Conservation (phyloP, 2,329 filamentous ascomycete genomes). For the Monosporascus sp. region DNA sequence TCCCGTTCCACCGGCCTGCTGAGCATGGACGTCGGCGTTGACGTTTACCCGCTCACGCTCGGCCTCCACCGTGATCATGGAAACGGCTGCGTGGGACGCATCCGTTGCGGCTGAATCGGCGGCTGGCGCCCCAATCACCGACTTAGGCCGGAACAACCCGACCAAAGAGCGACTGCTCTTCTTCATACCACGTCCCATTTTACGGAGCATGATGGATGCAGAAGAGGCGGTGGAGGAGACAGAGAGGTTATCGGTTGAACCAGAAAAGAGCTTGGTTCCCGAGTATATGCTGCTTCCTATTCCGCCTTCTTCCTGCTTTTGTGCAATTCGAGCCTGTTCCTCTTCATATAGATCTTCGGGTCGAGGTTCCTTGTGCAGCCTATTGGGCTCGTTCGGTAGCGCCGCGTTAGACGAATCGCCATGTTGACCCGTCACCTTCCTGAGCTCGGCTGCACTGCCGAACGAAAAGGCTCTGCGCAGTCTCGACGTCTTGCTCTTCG, state of each 20-base stretch:
- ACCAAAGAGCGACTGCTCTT: slow-evolving; percentile 86
- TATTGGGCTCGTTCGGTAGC: slow-evolving; percentile 40
- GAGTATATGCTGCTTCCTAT: slow-evolving; percentile 93
- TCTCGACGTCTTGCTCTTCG: slow-evolving; percentile 80
- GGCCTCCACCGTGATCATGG: slow-evolving; percentile 93
- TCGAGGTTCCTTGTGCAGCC: slow-evolving; percentile 61
- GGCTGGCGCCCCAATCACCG: slow-evolving; percentile 70
- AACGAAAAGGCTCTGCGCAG: slow-evolving; percentile 93
- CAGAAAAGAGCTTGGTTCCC: slow-evolving; percentile 76
- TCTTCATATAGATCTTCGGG: slow-evolving; percentile 67
- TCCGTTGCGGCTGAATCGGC: slow-evolving; percentile 63
- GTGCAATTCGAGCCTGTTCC: slow-evolving; percentile 86
- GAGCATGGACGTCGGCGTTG: slow-evolving; percentile 62
- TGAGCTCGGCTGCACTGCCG: slow-evolving; percentile 87
- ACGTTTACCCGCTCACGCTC: slow-evolving; percentile 81
- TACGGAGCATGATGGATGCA: slow-evolving; percentile 89
- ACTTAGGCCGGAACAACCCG: slow-evolving; percentile 92
- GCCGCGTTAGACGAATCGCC: slow-evolving; percentile 20
- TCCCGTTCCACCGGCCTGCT: slow-evolving; percentile 66
- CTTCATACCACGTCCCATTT: slow-evolving; percentile 99
- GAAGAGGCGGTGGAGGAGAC: slow-evolving; percentile 87
- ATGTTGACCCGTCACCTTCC: slow-evolving; percentile 65
- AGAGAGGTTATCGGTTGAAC: slow-evolving; percentile 91
- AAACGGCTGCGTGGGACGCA: slow-evolving; percentile 76
- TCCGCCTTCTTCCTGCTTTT: slow-evolving; percentile 86